Percentiles rank a stretch among this genome's conserved stretches.
Evolutionary conservation across 495 filamentous ascomycete species (phyloP).

Genomic region (Mytilinidion resinicola): DNA sequence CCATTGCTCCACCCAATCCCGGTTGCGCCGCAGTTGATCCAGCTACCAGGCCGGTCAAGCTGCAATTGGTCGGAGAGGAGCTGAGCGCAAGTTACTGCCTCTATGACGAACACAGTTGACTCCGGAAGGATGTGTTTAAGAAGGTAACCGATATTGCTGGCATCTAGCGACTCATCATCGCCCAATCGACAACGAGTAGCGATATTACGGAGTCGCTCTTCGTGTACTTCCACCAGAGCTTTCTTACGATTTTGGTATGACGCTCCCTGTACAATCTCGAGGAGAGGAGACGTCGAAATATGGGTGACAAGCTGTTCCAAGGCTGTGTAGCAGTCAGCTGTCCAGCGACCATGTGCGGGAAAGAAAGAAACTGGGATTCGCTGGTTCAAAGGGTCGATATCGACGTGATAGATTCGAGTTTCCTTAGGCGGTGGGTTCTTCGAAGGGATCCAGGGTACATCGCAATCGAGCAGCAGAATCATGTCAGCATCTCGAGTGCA

Average conservation of each 20-base stretch:
- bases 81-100: conserved; percentile 39
- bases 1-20: conserved; percentile 40
- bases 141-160: conserved; percentile 25
- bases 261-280: neutral
- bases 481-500: conserved; percentile 23
- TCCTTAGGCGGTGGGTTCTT: conserved; percentile 48
- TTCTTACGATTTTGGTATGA: conserved; percentile 2
- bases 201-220: conserved; percentile 4
- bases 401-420: conserved; percentile 72
- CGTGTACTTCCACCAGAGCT: too few species aligned
- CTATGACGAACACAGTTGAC: conserved; percentile 44
- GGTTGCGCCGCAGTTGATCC: too few species aligned
- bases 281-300: conserved; percentile 16
- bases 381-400: conserved; percentile 80
- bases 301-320: conserved; percentile 33
- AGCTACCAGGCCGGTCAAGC: too few species aligned
- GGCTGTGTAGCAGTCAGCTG: conserved; percentile 36
- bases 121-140: conserved; percentile 26
- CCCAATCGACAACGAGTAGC: neutral
- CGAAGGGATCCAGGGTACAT: conserved; percentile 68
- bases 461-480: conserved; percentile 27
- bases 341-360: conserved; percentile 35
- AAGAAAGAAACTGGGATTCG: conserved; percentile 64
- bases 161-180: conserved; percentile 4
- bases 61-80: too few species aligned